Evolutionary conservation across 306 rosid genomes (phyloP), one percentile per base, ranked within the genome.

Genomic region (Albizia julibrissin): DNA sequence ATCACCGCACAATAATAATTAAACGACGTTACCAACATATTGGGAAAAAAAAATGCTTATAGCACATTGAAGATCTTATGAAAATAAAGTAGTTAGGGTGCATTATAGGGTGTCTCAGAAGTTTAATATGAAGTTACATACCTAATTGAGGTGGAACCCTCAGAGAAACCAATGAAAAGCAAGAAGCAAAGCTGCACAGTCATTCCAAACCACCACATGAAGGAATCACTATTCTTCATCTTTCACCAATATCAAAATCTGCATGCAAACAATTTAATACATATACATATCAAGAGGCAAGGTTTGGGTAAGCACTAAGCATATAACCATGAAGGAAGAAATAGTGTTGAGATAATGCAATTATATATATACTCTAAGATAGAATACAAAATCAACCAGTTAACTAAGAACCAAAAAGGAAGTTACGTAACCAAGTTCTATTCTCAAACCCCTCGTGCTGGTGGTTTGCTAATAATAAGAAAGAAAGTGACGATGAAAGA

Each of bases 131-230:
- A 47, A 47, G 16, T 13, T 12, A 47, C 52, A 47, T 47, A 47
- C 52, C 52, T 47, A 47, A 47, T 47, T 7, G 78, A 54, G 46
- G 47, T 49, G 26, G 34, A 50, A 62, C 69, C 37, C 40, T 70
- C 81, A 67, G 85, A 87, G 79, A 24, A 78, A 4, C 79, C 80
- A 75, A 43, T 65, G 10, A 78, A 54, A 50, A 80, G 62, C 47
- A 80, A 52, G 84, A 87, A 65, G 71, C 82, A 58, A 14, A 88
- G 65, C n/a, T 22, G 61, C 10, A 78, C 11, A 64, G 56, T 78
- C 31, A 83, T 49, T 83, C 69, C 72, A 59, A 80, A 64, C 76
- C 83, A 74, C 74, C 79, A 64, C 40, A 76, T 3, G 61, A 66
- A 62, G 40, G 64, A 33, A 44, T 33, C 34, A 4, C 31, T 11